These are phyloP conservation scores for Chaetomium strumarium DNA, from an alignment of 2,329 filamentous ascomycete genomes.

Conservation along the genomic window DNA sequence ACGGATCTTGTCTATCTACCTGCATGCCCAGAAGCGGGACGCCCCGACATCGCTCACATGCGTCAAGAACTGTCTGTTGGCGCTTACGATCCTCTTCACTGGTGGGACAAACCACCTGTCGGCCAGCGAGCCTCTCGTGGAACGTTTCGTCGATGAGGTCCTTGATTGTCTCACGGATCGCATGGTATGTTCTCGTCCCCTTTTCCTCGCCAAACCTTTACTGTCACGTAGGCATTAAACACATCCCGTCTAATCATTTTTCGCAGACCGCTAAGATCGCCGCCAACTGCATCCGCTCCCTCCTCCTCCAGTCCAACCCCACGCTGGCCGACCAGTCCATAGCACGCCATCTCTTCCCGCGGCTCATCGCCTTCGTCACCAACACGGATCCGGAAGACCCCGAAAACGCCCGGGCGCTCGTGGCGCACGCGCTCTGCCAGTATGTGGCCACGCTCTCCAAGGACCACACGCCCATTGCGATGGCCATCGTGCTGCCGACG, in stretches of 20 bases:
- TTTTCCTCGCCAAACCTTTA: background rate
- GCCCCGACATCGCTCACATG: slow-evolving; percentile 70
- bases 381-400: slow-evolving; percentile 69
- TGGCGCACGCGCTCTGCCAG: slow-evolving; percentile 70
- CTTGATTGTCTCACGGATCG: slow-evolving; percentile 76
- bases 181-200: slow-evolving; percentile 45
- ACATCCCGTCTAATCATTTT: background rate
- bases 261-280: slow-evolving; percentile 76
- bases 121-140: slow-evolving; percentile 67
- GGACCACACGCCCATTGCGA: slow-evolving; percentile 51
- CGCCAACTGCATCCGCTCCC: slow-evolving; percentile 79
- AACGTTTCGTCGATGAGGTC: slow-evolving; percentile 71
- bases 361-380: slow-evolving; percentile 68
- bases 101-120: slow-evolving; percentile 68
- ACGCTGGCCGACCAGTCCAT: slow-evolving; percentile 66
- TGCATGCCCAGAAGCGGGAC: slow-evolving; percentile 70
- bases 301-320: slow-evolving; percentile 56
- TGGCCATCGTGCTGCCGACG: slow-evolving; percentile 71
- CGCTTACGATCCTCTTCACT: slow-evolving; percentile 83
- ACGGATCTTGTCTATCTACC: slow-evolving; percentile 74
- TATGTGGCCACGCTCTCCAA: slow-evolving; percentile 51
- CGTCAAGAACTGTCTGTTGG: slow-evolving; percentile 88
- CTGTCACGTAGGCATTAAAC: background rate
- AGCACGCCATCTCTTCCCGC: slow-evolving; percentile 66
- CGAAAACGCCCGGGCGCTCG: slow-evolving; percentile 63